Evolutionary conservation across 345 rosid species (phyloP).

Genomic region (Melaleuca alternifolia): DNA sequence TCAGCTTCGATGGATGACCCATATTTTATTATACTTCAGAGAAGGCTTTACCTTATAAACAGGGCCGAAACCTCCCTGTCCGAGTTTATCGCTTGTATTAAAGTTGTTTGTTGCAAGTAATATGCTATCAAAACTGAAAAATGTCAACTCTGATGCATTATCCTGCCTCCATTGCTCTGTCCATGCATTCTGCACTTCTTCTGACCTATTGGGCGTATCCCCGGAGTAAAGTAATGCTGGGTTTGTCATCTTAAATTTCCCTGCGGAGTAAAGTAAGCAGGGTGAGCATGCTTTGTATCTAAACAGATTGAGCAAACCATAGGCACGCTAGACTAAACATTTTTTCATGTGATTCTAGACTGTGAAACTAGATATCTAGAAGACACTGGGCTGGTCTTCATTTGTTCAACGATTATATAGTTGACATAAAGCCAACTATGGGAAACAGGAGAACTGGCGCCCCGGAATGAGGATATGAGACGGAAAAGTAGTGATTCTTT

Average conservation of each 20-base stretch:
- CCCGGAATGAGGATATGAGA: neutral
- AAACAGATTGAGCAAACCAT: neutral
- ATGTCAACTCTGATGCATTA: neutral
- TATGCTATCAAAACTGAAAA: neutral
- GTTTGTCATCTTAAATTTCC: neutral
- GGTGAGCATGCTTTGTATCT: neutral
- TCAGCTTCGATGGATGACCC: too few relatives aligned
- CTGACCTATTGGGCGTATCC: neutral
- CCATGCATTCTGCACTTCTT: neutral
- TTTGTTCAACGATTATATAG: neutral
- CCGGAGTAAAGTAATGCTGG: neutral
- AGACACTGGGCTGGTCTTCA: neutral
- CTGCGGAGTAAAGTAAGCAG: too few relatives aligned
- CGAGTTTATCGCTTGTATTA: neutral
- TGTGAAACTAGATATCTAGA: neutral
- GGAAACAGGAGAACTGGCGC: neutral
- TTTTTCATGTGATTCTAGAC: neutral
- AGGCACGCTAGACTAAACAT: neutral
- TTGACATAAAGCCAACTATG: neutral
- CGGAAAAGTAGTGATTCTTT: neutral
- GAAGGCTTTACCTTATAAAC: neutral
- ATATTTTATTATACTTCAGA: too few relatives aligned
- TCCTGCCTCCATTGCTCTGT: neutral
- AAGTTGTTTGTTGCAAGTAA: neutral
- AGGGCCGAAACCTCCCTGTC: constrained; percentile 4